Percentiles rank a stretch among this genome's conserved stretches.
phyloP scores from a whole-genome alignment of 441 rosid genomes.

The Mallotus repandus region DNA sequence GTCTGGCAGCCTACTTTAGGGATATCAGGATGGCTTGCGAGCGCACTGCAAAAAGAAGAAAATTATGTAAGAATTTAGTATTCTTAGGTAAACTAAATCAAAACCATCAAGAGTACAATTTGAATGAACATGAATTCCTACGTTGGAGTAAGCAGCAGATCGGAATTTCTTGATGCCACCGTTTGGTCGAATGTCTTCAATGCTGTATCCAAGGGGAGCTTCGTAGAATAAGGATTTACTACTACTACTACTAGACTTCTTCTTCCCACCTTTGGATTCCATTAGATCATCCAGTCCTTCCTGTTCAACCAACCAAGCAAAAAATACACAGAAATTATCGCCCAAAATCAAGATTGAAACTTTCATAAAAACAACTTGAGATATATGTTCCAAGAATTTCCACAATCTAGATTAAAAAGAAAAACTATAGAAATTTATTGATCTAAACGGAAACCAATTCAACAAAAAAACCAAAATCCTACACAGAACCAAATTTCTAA shows the following conservation, averaged over 20 bases:
- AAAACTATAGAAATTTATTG: too few relatives aligned
- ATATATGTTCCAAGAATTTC: too few relatives aligned
- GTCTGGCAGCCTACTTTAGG: constrained; percentile 27
- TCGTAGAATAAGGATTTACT: constrained; percentile 64
- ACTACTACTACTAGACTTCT: constrained; percentile 64
- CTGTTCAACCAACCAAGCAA: background rate
- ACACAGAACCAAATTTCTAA: background rate
- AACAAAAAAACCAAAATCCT: background rate
- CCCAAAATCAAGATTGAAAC: background rate
- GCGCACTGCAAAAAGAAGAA: constrained; percentile 55
- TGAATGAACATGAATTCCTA: constrained; percentile 25
- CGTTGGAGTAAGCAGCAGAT: constrained; percentile 95
- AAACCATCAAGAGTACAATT: background rate
- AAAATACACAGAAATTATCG: background rate
- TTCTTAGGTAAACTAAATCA: background rate
- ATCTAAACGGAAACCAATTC: too few relatives aligned
- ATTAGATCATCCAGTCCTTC: constrained; percentile 63
- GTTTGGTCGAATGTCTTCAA: constrained; percentile 85
- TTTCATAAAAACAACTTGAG: background rate
- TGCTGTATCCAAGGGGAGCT: constrained; percentile 93
- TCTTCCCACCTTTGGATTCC: constrained; percentile 87
- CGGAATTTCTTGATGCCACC: constrained; percentile 91
- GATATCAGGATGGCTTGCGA: constrained; percentile 88
- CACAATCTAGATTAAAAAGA: too few relatives aligned
- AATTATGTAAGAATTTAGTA: background rate